A percentile compares a stretch with the other conserved stretches of the same genome.
Evolutionary conservation across 257 asterid genomes (phyloP).

Genomic region (Ocimum tenuiflorum): DNA sequence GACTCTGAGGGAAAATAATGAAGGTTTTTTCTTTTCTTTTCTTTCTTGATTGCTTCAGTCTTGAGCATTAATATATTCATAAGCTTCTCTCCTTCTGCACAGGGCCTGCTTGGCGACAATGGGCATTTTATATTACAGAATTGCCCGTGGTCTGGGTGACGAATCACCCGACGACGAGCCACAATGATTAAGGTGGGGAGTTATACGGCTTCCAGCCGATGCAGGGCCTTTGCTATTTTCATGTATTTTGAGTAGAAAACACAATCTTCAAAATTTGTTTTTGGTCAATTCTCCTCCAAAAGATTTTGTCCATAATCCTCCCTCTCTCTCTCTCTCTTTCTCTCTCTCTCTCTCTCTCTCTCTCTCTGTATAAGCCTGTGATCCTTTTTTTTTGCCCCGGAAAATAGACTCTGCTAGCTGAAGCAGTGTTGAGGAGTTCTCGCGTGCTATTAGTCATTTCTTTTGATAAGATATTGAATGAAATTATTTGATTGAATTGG

Average conservation of each 20-base stretch:
- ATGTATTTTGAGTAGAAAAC: background rate
- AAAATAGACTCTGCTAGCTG: background rate
- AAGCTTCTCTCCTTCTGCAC: constrained; percentile 9
- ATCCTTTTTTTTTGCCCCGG: background rate
- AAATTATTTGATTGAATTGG: background rate
- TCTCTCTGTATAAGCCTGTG: background rate
- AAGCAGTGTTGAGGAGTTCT: background rate
- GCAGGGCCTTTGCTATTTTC: background rate
- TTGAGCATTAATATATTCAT: background rate
- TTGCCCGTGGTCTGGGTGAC: constrained; percentile 58
- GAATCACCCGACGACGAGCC: constrained; percentile 14
- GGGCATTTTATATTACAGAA: constrained; percentile 80
- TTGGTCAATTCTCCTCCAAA: background rate
- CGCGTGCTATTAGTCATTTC: background rate
- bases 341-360: background rate
- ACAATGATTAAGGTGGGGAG: too few species aligned
- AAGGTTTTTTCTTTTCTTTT: too few species aligned
- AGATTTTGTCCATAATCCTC: background rate
- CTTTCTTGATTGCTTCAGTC: background rate
- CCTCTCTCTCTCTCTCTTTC: background rate
- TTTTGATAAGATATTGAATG: background rate
- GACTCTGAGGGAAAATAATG: too few species aligned
- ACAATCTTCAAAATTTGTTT: background rate
- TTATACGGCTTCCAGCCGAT: too few species aligned
- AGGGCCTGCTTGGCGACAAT: constrained; percentile 98